phyloP scores from a whole-genome alignment of 495 filamentous ascomycete species.

The Penicilliopsis zonata region DNA sequence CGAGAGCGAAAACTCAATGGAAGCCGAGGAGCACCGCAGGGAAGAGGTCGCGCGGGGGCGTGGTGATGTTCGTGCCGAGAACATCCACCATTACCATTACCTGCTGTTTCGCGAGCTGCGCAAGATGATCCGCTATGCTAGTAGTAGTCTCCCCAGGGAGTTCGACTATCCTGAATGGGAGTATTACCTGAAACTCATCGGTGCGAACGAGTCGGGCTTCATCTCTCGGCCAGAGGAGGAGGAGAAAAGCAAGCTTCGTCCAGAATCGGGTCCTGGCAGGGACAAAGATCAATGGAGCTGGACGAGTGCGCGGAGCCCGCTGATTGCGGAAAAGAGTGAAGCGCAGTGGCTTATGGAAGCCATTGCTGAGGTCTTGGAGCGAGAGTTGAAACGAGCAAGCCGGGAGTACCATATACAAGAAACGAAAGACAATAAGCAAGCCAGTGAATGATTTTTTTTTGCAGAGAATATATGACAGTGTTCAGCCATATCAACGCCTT shows the following conservation, averaged over 20 bases:
- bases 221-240: not conserved
- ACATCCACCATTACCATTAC: constrained; percentile 51
- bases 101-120: constrained; percentile 56
- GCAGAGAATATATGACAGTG: too few relatives aligned
- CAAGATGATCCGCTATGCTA: constrained; percentile 52
- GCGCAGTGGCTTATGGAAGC: constrained; percentile 70
- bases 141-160: constrained; percentile 44
- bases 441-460: too few relatives aligned
- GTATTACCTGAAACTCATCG: constrained; percentile 64
- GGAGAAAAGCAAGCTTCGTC: constrained; percentile 8
- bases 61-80: constrained; percentile 30
- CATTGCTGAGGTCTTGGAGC: constrained; percentile 41
- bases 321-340: constrained; percentile 63
- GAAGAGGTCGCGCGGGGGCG: constrained; percentile 24
- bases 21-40: constrained; percentile 25
- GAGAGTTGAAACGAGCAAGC: constrained; percentile 33
- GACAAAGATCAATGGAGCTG: constrained; percentile 55
- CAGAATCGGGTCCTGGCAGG: constrained; percentile 3
- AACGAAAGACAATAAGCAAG: too few relatives aligned
- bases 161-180: constrained; percentile 78
- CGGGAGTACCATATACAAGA: constrained; percentile 7
- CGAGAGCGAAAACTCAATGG: constrained; percentile 3
- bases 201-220: constrained; percentile 46
- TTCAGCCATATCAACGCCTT: too few relatives aligned
- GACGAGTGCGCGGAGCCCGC: constrained; percentile 58